Conservation (phyloP, 495 filamentous ascomycete genomes). For the Aspergillus asperescens region DNA sequence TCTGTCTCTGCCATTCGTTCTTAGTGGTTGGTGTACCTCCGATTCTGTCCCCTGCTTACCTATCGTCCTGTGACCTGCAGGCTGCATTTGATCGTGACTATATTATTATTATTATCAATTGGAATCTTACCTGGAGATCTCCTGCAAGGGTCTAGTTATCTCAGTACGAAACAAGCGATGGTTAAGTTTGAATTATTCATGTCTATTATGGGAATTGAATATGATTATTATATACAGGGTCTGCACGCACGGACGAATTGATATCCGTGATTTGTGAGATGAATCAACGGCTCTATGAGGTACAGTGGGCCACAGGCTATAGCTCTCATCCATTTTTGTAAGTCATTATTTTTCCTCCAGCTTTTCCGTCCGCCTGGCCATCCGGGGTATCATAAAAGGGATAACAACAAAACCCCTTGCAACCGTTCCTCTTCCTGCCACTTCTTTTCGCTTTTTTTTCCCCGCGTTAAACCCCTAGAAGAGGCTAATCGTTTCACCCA, state of each 20-base stretch:
- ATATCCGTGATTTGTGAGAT: slow-evolving; percentile 15
- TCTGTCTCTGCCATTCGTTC: background rate
- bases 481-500: background rate
- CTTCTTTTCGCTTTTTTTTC: too few species aligned
- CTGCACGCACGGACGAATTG: slow-evolving; percentile 9
- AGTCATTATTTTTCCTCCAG: background rate
- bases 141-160: slow-evolving; percentile 1
- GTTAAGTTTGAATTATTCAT: slow-evolving; percentile 2
- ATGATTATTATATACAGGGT: slow-evolving; percentile 24
- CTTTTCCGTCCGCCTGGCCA: slow-evolving; percentile 1
- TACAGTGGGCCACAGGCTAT: slow-evolving; percentile 15
- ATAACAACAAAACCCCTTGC: slow-evolving; percentile 1
- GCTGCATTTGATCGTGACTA: too few species aligned
- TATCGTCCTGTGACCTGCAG: too few species aligned
- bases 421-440: background rate
- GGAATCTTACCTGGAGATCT: background rate
- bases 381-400: slow-evolving; percentile 10
- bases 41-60: too few species aligned
- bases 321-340: background rate
- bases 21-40: too few species aligned
- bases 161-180: too few species aligned
- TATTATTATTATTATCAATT: background rate
- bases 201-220: slow-evolving; percentile 9
- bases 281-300: slow-evolving; percentile 13
- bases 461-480: background rate